These are phyloP conservation scores for Omphalotus olearius DNA, from an alignment of 1,284 basidiomycete genomes.

Conservation along the genomic window DNA sequence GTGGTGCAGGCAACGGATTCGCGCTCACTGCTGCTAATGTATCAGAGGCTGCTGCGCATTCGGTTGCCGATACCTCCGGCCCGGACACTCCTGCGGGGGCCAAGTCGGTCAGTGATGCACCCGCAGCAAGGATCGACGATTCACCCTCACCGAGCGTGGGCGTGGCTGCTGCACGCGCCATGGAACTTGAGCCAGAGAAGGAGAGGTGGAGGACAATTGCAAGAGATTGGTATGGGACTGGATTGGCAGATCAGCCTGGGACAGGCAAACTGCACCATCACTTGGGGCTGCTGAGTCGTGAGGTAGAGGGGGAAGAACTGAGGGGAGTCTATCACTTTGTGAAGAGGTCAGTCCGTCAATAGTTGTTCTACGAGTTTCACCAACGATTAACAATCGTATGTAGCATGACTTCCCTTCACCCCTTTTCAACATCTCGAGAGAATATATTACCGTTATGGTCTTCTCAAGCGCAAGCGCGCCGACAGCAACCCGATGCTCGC, in stretches of 20 bases:
- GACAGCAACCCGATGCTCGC: conserved; percentile 71
- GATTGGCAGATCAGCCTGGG: conserved; percentile 85
- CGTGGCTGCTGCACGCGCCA: conserved; percentile 76
- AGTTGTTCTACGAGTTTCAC: conserved; percentile 13
- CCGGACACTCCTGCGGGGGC: conserved; percentile 22
- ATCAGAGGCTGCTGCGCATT: conserved; percentile 31
- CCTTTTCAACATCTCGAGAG: conserved; percentile 84
- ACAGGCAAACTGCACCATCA: conserved; percentile 93
- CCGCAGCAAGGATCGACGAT: conserved; percentile 56
- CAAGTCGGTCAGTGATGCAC: conserved; percentile 46
- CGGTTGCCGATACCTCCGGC: conserved; percentile 20
- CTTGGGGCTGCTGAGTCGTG: conserved; percentile 83
- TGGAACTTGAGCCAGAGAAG: conserved; percentile 88
- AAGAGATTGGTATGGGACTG: conserved; percentile 89
- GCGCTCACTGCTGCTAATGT: conserved; percentile 46
- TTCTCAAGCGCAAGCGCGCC: conserved; percentile 63
- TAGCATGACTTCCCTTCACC: conserved; percentile 87
- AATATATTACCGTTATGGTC: conserved; percentile 86
- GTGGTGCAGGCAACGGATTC: conserved; percentile 30
- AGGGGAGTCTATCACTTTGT: conserved; percentile 88
- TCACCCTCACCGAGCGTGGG: conserved; percentile 80
- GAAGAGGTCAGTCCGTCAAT: conserved; percentile 68
- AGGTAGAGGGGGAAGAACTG: conserved; percentile 82
- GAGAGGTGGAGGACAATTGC: conserved; percentile 91
- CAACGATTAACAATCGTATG: not conserved